Base-by-base conservation (phyloP, 441 rosid species). In the Pelargonium fulgidum region DNA sequence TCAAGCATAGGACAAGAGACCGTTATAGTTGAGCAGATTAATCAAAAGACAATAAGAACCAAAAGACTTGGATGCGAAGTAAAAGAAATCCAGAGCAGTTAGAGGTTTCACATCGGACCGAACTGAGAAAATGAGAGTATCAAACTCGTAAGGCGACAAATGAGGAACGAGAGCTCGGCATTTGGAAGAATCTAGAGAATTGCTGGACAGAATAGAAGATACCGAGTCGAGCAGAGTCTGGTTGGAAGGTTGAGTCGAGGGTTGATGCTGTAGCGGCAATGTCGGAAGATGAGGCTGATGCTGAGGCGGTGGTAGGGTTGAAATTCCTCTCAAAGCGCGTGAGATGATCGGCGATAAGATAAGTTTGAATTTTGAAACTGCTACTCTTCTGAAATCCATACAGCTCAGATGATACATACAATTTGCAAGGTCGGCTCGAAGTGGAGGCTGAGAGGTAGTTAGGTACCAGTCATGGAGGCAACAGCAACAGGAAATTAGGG, bases 41-140 rank as follows among this genome's bases (percentile, higher is more conserved):
- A 91, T 74, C 80, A 89, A 67, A 70, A 88, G 72, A 73, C 87
- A 88, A 79, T 86, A 89, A 76, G 84, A 89, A 66, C 79, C 76
- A 44, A 76, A 85, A 5, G 79, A 73, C 66, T 72, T 73, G 11
- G 87, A 81, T 1, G 96, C 93, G 68, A 84, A 81, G 44, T 82
- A 76, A 62, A 91, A 91, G 73, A 91, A 91, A 13, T 79, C 70
- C 62, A 87, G 72, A 70, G 83, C 73, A 17, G 97, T 85, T 78
- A 78, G 77, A 9, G 86, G 83, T 22, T 85, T 82, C 62, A 78
- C 82, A 72, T 79, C 70, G 45, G 83, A 81, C 73, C 72, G 72
- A 56, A 81, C 42, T 10, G 81, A 80, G 47, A 72, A 65, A 76
- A 89, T 80, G 17, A 79, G 48, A 17, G 48, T 76, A 81, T 88